These are phyloP conservation scores for Pleurotus djamor DNA, from an alignment of 768 basidiomycete species.

Conservation along the genomic window DNA sequence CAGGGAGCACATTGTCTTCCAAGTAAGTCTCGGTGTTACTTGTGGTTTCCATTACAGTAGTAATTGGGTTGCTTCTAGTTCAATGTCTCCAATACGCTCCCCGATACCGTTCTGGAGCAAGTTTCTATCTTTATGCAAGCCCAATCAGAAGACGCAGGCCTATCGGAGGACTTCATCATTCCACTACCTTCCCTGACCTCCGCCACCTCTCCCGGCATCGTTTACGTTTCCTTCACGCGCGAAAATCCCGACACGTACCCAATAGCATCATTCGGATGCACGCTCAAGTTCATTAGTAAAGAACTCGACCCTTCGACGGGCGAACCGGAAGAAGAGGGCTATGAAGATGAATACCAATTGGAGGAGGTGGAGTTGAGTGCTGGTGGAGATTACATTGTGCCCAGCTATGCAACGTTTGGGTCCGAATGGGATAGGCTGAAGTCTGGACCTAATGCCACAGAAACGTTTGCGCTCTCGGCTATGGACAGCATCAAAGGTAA, in stretches of 20 bases:
- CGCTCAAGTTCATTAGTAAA: constrained; percentile 94
- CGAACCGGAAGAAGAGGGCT: constrained; percentile 97
- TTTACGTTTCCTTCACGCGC: constrained; percentile 94
- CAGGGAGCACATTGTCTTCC: constrained; percentile 95
- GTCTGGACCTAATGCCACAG: constrained; percentile 74
- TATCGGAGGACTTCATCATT: constrained; percentile 96
- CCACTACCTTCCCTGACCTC: constrained; percentile 70
- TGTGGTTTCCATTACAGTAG: neutral
- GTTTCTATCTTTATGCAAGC: constrained; percentile 93
- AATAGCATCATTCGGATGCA: constrained; percentile 83
- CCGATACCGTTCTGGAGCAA: constrained; percentile 92
- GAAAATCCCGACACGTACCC: constrained; percentile 75
- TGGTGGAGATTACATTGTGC: constrained; percentile 91
- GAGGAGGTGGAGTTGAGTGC: constrained; percentile 95
- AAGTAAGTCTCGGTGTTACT: constrained; percentile 47
- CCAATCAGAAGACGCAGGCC: constrained; percentile 62
- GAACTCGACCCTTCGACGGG: constrained; percentile 96
- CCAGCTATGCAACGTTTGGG: constrained; percentile 90
- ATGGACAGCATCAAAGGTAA: constrained; percentile 94
- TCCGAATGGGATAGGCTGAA: constrained; percentile 95
- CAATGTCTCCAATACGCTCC: constrained; percentile 96
- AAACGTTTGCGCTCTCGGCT: constrained; percentile 90
- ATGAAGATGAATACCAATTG: constrained; percentile 97
- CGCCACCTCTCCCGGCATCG: constrained; percentile 73
- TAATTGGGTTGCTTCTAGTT: constrained; percentile 51